phyloP scores from a whole-genome alignment of 768 basidiomycete species.

The Trametes coccinea region DNA sequence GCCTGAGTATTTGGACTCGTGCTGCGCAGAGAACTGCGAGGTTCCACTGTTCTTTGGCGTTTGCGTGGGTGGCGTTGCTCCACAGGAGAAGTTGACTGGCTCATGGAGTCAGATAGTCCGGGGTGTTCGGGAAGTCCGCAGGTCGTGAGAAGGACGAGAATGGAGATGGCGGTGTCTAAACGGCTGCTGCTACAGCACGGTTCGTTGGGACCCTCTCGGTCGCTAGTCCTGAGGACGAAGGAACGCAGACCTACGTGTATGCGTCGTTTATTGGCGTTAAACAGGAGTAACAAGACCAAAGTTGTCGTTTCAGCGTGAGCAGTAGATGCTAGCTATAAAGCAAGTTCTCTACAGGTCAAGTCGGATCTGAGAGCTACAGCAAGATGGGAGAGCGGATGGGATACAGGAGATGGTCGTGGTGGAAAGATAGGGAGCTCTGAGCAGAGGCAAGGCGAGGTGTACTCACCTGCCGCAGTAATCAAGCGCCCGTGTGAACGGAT shows the following conservation, averaged over 20 bases:
- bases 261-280: neutral
- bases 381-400: neutral
- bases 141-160: neutral
- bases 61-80: constrained; percentile 20
- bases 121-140: neutral
- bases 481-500: neutral
- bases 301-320: too few relatives aligned
- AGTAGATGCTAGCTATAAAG: too few relatives aligned
- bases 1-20: neutral
- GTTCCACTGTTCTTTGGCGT: constrained; percentile 18
- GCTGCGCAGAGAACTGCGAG: neutral
- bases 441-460: neutral
- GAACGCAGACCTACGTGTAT: neutral
- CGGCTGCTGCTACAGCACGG: neutral
- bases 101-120: neutral
- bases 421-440: neutral
- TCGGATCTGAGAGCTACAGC: neutral
- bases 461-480: too few relatives aligned
- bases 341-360: too few relatives aligned
- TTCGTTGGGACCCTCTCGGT: neutral
- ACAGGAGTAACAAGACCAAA: too few relatives aligned
- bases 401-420: neutral
- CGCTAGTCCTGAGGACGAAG: too few relatives aligned
- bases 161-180: neutral
- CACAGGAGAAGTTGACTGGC: neutral